phyloP scores from a whole-genome alignment of 1,284 basidiomycete genomes.

The Moesziomyces parantarcticus region DNA sequence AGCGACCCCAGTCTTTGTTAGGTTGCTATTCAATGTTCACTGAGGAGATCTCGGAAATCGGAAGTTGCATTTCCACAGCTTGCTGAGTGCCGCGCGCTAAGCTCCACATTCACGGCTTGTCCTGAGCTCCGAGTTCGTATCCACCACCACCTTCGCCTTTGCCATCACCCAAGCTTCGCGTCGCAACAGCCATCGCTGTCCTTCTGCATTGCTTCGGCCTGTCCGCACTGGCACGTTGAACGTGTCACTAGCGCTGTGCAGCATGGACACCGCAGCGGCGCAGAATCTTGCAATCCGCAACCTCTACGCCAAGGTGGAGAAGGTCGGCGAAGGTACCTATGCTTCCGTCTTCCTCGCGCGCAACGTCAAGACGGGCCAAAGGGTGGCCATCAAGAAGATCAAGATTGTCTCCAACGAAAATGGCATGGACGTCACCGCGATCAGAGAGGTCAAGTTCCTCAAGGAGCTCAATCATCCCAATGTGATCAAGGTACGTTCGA shows the following conservation, averaged over 20 bases:
- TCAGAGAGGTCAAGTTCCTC: conserved; percentile 97
- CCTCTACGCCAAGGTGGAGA: conserved; percentile 51
- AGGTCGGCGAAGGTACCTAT: conserved; percentile 89
- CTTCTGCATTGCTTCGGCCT: not conserved
- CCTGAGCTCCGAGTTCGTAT: not conserved
- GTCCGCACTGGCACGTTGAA: not conserved
- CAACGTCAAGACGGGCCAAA: conserved; percentile 77
- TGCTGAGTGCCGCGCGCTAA: not conserved
- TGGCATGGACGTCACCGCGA: conserved; percentile 97
- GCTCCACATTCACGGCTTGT: not conserved
- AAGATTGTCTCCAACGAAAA: conserved; percentile 78
- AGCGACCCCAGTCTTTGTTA: too few relatives aligned
- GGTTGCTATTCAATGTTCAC: too few relatives aligned
- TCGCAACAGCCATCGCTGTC: too few relatives aligned
- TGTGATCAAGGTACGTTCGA: conserved; percentile 80
- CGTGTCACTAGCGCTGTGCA: conserved; percentile 38
- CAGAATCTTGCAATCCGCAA: conserved; percentile 53
- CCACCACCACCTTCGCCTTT: too few relatives aligned
- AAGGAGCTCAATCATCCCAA: conserved; percentile 94
- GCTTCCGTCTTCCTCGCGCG: conserved; percentile 80
- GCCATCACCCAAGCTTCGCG: not conserved
- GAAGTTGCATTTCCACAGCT: not conserved
- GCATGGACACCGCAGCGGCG: conserved; percentile 54
- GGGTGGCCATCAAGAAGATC: conserved; percentile 93
- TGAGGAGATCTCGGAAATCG: not conserved